Conservation (phyloP, 164 flowering plant species). For the Chimonanthus salicifolius region DNA sequence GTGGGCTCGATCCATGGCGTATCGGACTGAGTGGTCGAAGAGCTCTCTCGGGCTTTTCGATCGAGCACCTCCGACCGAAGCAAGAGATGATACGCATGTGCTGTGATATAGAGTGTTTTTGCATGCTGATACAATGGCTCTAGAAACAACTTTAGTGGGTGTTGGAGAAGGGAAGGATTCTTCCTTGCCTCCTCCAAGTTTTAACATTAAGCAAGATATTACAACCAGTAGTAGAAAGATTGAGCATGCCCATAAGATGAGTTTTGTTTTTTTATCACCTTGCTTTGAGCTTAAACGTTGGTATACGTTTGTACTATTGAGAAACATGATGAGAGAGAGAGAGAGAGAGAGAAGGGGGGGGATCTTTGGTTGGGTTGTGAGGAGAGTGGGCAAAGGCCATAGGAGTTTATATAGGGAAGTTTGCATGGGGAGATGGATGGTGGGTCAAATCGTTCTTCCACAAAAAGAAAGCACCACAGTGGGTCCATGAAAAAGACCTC, state of each 20-base stretch:
- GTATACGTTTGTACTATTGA: conserved; percentile 7
- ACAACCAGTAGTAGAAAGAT: conserved; percentile 9
- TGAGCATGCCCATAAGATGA: conserved; percentile 4
- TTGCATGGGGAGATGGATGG: neutral
- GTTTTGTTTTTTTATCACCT: neutral
- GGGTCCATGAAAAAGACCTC: too few relatives aligned
- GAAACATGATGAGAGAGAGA: conserved; percentile 2
- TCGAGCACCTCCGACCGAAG: neutral
- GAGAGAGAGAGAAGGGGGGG: conserved; percentile 5
- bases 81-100: conserved; percentile 15
- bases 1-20: conserved; percentile 7
- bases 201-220: neutral
- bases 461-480: neutral
- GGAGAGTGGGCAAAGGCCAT: neutral
- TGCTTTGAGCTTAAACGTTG: neutral
- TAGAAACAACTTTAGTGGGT: neutral
- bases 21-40: conserved; percentile 18
- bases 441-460: neutral
- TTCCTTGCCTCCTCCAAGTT: conserved; percentile 3
- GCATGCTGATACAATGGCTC: conserved; percentile 13
- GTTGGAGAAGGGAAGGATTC: neutral
- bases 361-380: neutral
- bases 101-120: conserved; percentile 17
- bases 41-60: conserved; percentile 9
- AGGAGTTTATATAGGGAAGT: conserved; percentile 17